A percentile compares a stretch with the other conserved stretches of the same genome.
phyloP scores from a whole-genome alignment of 2,329 filamentous ascomycete species.

The Juglanconis oblonga region DNA sequence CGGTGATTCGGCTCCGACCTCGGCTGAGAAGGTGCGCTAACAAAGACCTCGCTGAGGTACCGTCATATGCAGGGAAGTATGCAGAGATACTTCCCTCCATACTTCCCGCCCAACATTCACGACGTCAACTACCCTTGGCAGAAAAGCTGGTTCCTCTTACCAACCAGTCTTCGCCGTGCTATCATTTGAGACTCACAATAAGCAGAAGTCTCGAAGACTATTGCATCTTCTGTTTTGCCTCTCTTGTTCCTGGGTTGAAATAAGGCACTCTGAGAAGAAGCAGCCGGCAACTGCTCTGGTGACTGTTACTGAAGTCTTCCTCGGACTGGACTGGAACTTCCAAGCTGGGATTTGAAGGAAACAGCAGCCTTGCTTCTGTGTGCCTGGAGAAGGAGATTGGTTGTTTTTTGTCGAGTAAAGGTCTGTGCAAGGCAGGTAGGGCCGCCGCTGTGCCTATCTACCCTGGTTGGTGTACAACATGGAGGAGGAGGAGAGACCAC shows the following conservation, averaged over 20 bases:
- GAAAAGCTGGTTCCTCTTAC: not conserved
- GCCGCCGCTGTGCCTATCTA: not conserved
- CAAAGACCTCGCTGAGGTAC: conserved; percentile 6
- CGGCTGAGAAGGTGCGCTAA: conserved; percentile 12
- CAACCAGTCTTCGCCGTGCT: not conserved
- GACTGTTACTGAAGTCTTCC: too few relatives aligned
- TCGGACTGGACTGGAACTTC: too few relatives aligned
- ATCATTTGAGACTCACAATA: not conserved
- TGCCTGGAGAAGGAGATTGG: too few relatives aligned
- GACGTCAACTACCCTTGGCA: not conserved
- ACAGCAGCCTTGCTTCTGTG: too few relatives aligned
- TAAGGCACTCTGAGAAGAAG: too few relatives aligned
- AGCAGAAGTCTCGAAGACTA: not conserved
- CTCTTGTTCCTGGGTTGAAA: too few relatives aligned
- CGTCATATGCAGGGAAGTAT: not conserved
- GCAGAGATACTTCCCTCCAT: conserved; percentile 3
- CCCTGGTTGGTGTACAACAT: not conserved
- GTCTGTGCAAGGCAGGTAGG: too few relatives aligned
- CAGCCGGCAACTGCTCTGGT: too few relatives aligned
- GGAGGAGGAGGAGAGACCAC: conserved; percentile 7
- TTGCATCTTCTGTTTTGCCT: not conserved
- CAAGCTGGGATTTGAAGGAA: too few relatives aligned
- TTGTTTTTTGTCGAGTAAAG: too few relatives aligned
- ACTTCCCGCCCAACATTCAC: not conserved
- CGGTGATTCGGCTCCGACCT: conserved; percentile 9